Evolutionary conservation across 2,329 filamentous ascomycete genomes (phyloP), one percentile per base, ranked within the genome.

Genomic region (Neoarthrinium moseri): DNA sequence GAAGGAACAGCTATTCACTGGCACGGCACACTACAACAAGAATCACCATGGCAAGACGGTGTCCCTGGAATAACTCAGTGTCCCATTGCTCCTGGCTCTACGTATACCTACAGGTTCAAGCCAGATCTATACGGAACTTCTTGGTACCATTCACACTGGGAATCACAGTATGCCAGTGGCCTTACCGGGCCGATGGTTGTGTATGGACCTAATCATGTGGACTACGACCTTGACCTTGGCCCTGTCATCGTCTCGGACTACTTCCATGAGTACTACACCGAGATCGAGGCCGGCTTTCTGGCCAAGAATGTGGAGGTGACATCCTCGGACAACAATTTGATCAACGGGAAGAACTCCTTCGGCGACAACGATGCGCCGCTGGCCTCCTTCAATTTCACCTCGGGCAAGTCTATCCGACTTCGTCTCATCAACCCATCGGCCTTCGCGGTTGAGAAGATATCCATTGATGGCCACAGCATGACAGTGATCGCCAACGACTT

Each of bases 211-310:
- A 66, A 65, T 0, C 68, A 73, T 27, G 66, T 61, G 17, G 66
- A 73, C 21, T 85, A 85, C 51, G 84, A 89, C 47, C 62, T 81
- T 24, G 86, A 89, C 51, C 56, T 87, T 2, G 84, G 84, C 1
- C 71, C 74, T 0, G 49, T 80, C 15, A 62, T 72, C 58, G 54
- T n/a, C 5, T 70, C 66, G 56, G 85, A 89, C 56, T 88, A 83
- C 82, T 83, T 83, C 58, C 78, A 83, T 54, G 58, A 61, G 6
- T 61, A 69, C 8, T 81, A 82, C 56, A 71, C 63, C 32, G 58
- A 69, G 2, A 62, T 79, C 5, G 62, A 81, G 10, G 55, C 78
- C 51, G 52, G 69, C 7, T 67, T 74, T 30, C 70, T 81, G 59
- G 53, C 73, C 1, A 58, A 61, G 11, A 61, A 57, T 6, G 46